Percentiles rank a stretch among this genome's conserved stretches.
phyloP scores from a whole-genome alignment of 1,284 basidiomycete species.

The Boletus semigastroideus region DNA sequence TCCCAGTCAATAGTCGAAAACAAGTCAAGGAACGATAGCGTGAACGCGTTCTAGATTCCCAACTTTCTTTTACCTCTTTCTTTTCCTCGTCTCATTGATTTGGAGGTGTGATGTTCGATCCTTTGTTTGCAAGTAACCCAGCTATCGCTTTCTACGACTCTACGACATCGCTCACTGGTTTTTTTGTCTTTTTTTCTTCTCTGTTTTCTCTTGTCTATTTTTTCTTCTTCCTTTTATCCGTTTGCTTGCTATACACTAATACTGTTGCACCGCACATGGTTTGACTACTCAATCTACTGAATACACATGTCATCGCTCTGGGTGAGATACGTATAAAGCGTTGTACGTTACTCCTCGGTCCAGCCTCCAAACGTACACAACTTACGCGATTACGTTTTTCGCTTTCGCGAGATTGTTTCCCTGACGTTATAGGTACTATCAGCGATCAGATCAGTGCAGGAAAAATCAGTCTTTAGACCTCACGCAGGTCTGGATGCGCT shows the following conservation, averaged over 20 bases:
- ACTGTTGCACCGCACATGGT: conserved; percentile 22
- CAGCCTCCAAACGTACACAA: no score
- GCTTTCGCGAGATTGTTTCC: no score
- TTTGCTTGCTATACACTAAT: conserved; percentile 18
- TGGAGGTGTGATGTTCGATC: background rate
- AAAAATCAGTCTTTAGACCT: no score
- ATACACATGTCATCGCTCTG: conserved; percentile 23
- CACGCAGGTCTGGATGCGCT: no score
- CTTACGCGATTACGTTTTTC: background rate
- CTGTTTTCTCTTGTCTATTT: background rate
- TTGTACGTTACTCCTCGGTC: background rate
- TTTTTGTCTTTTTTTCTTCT: background rate
- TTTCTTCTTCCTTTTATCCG: background rate
- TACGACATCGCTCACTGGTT: conserved; percentile 2
- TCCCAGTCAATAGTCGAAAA: conserved; percentile 30
- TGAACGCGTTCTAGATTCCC: conserved; percentile 18
- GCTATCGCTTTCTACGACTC: conserved; percentile 2
- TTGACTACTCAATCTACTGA: conserved; percentile 27
- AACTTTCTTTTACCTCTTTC: background rate
- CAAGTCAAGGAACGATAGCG: conserved; percentile 19
- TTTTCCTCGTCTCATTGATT: background rate
- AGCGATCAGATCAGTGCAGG: no score
- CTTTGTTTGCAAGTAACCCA: conserved; percentile 3
- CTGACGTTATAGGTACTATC: no score
- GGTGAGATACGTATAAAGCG: conserved; percentile 14